phyloP scores from a whole-genome alignment of 371 early-diverging fungal genomes.

The Funneliformis caledonium region DNA sequence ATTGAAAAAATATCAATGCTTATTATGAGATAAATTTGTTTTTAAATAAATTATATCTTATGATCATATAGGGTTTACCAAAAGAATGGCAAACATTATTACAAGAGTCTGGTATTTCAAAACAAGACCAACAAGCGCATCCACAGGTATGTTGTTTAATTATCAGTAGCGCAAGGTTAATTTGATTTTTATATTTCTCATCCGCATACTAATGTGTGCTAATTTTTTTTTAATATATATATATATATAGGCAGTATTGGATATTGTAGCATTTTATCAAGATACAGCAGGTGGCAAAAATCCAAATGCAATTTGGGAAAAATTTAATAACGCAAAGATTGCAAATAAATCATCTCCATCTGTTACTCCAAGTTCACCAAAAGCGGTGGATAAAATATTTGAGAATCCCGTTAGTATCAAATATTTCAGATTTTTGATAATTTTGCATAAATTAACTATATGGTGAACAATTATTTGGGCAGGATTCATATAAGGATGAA shows the following conservation, averaged over 20 bases:
- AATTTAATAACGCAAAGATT: constrained; percentile 75
- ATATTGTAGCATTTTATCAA: constrained; percentile 93
- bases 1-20: background rate
- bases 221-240: constrained; percentile 13
- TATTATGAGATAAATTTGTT: background rate
- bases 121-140: constrained; percentile 92
- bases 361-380: constrained; percentile 29
- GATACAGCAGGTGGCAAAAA: constrained; percentile 68
- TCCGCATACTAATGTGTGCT: background rate
- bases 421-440: background rate
- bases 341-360: constrained; percentile 45
- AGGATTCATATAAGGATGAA: constrained; percentile 36
- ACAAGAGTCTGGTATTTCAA: constrained; percentile 91
- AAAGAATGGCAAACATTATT: constrained; percentile 93
- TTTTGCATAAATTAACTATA: constrained; percentile 12
- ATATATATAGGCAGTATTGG: constrained; percentile 76
- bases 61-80: constrained; percentile 78
- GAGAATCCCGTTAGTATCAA: constrained; percentile 46
- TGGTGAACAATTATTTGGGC: constrained; percentile 20
- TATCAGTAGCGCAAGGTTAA: background rate
- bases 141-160: constrained; percentile 70
- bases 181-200: background rate
- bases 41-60: background rate
- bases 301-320: constrained; percentile 86
- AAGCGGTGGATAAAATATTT: constrained; percentile 35